These are phyloP conservation scores for Auricularia heimuer DNA, from an alignment of 768 basidiomycete species.

Conservation along the genomic window DNA sequence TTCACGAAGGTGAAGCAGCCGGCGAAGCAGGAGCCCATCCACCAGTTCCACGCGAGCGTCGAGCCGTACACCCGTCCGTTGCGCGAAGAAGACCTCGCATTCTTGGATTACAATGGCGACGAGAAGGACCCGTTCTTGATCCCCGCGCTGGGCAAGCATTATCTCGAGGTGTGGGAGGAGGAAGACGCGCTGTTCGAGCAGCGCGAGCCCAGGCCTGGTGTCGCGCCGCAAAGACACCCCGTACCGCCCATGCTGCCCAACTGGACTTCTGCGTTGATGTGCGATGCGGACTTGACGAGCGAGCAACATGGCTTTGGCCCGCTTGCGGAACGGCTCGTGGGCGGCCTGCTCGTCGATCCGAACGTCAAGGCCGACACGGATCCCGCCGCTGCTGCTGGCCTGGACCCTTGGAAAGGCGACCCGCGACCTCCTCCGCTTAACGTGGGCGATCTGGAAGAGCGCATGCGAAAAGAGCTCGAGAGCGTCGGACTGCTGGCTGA, in stretches of 20 bases:
- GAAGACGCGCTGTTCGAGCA: constrained; percentile 57
- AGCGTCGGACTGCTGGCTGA: constrained; percentile 31
- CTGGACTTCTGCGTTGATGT: constrained; percentile 77
- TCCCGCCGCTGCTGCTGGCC: constrained; percentile 65
- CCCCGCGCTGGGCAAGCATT: constrained; percentile 82
- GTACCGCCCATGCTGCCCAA: constrained; percentile 46
- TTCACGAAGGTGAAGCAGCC: constrained; percentile 79
- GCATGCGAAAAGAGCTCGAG: constrained; percentile 15
- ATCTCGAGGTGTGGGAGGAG: constrained; percentile 88
- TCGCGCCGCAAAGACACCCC: constrained; percentile 24
- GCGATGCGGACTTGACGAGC: constrained; percentile 54
- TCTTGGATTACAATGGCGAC: constrained; percentile 78
- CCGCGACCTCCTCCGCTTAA: constrained; percentile 49
- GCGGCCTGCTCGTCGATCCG: constrained; percentile 51
- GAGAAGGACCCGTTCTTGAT: constrained; percentile 81
- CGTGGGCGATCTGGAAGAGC: constrained; percentile 66
- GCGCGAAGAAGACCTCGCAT: constrained; percentile 92
- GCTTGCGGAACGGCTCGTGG: constrained; percentile 75
- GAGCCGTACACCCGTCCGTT: constrained; percentile 86
- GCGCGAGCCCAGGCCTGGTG: constrained; percentile 27
- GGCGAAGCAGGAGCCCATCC: constrained; percentile 47
- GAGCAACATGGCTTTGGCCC: constrained; percentile 83
- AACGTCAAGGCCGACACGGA: constrained; percentile 43
- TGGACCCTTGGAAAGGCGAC: constrained; percentile 53
- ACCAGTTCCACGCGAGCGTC: constrained; percentile 78